Evolutionary conservation across 805 yeast species (phyloP).

Genomic region (Tetrapisispora fleetii): DNA sequence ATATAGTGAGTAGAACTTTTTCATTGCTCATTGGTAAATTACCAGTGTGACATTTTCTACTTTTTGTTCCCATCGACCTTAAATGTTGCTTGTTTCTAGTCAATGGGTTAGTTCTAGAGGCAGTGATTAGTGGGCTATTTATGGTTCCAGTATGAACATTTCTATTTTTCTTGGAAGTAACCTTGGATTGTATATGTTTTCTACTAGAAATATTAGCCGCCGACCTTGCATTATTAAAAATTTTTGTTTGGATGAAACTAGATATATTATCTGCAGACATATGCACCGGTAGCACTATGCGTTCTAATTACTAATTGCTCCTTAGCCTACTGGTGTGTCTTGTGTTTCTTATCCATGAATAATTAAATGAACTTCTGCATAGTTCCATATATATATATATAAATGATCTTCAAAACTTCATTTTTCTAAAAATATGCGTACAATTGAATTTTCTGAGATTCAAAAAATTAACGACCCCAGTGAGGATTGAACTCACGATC

Average conservation of each 20-base stretch:
- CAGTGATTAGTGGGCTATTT: background rate
- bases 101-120: background rate
- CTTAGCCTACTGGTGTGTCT: too few relatives aligned
- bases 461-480: slow-evolving; percentile 37
- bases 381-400: too few relatives aligned
- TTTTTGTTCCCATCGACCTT: background rate
- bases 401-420: background rate
- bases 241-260: slow-evolving; percentile 10
- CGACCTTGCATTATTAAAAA: slow-evolving; percentile 5
- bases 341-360: too few relatives aligned
- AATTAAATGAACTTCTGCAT: too few relatives aligned
- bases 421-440: background rate
- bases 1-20: slow-evolving; percentile 22
- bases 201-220: slow-evolving; percentile 5
- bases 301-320: too few relatives aligned
- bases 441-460: too few relatives aligned
- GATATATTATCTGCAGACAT: slow-evolving; percentile 10
- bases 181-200: background rate
- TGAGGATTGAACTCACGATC: slow-evolving; percentile 54
- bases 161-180: background rate
- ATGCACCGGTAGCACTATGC: too few relatives aligned
- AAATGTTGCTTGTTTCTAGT: background rate
- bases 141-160: background rate
- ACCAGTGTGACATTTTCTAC: background rate
- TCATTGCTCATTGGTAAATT: background rate